Conservation (phyloP, 2,329 filamentous ascomycete species). For the Colletotrichum liaoningense region DNA sequence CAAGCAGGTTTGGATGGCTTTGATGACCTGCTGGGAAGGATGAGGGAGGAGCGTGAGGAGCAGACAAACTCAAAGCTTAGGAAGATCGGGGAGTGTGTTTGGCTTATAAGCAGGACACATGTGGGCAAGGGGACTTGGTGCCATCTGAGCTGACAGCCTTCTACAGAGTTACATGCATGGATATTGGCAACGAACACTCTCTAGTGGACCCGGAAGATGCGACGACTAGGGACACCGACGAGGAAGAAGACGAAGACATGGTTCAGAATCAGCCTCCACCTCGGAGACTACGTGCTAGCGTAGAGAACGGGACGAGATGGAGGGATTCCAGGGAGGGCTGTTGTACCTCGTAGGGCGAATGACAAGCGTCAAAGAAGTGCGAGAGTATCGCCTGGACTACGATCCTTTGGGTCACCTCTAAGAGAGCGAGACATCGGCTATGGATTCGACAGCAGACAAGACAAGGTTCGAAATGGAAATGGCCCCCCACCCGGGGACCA, state of each 20-base stretch:
- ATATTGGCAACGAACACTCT: constrained; percentile 5
- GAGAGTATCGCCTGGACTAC: neutral
- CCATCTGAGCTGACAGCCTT: constrained; percentile 20
- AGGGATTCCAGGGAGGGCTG: neutral
- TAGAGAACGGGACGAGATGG: neutral
- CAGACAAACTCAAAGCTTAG: constrained; percentile 6
- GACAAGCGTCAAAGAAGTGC: constrained; percentile 4
- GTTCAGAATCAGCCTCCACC: constrained; percentile 26
- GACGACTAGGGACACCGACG: constrained; percentile 35
- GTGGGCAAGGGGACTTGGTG: constrained; percentile 1
- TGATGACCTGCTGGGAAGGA: constrained; percentile 6
- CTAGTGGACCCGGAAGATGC: constrained; percentile 6
- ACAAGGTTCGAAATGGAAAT: constrained; percentile 1
- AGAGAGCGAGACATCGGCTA: neutral
- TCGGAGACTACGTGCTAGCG: constrained; percentile 26
- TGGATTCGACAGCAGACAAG: neutral
- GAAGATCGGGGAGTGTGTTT: neutral
- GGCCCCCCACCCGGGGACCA: neutral
- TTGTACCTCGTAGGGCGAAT: constrained; percentile 22
- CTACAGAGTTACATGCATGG: constrained; percentile 9
- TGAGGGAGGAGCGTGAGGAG: neutral
- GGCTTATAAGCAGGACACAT: constrained; percentile 21
- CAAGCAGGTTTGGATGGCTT: neutral
- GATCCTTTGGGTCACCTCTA: neutral
- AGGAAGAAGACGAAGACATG: neutral